Evolutionary conservation across 495 filamentous ascomycete genomes (phyloP).

Genomic region (Penicillium canariense): DNA sequence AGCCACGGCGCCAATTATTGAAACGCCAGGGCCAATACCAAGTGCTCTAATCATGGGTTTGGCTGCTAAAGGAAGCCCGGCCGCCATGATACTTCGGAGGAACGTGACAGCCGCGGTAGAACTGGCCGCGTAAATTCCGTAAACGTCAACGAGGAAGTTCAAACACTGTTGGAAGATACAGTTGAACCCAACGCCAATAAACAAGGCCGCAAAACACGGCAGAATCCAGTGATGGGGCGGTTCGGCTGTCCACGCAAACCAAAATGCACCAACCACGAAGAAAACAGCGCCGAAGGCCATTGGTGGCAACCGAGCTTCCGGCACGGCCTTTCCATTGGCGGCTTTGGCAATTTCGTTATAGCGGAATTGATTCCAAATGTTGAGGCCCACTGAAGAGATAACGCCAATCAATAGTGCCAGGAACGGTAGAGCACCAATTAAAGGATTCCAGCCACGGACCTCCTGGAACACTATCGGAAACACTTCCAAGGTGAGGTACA

Average conservation of each 20-base stretch:
- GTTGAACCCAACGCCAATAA: constrained; percentile 35
- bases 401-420: constrained; percentile 30
- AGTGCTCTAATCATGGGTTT: constrained; percentile 34
- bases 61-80: constrained; percentile 33
- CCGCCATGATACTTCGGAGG: constrained; percentile 35
- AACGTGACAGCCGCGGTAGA: constrained; percentile 38
- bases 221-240: constrained; percentile 26
- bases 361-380: constrained; percentile 24
- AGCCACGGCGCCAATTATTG: constrained; percentile 35
- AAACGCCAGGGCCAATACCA: constrained; percentile 33
- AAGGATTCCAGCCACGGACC: constrained; percentile 21
- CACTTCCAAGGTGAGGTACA: constrained; percentile 34
- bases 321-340: constrained; percentile 25
- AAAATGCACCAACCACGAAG: constrained; percentile 46
- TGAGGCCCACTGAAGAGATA: constrained; percentile 23
- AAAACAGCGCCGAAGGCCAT: constrained; percentile 51
- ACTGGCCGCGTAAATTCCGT: constrained; percentile 33
- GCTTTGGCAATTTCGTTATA: constrained; percentile 23
- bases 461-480: constrained; percentile 36
- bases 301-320: constrained; percentile 37
- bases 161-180: constrained; percentile 38
- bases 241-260: constrained; percentile 42
- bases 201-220: constrained; percentile 23
- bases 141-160: constrained; percentile 42
- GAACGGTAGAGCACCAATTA: constrained; percentile 29